Base-by-base conservation (phyloP, 1,284 basidiomycete genomes). In the Cerrena zonata region DNA sequence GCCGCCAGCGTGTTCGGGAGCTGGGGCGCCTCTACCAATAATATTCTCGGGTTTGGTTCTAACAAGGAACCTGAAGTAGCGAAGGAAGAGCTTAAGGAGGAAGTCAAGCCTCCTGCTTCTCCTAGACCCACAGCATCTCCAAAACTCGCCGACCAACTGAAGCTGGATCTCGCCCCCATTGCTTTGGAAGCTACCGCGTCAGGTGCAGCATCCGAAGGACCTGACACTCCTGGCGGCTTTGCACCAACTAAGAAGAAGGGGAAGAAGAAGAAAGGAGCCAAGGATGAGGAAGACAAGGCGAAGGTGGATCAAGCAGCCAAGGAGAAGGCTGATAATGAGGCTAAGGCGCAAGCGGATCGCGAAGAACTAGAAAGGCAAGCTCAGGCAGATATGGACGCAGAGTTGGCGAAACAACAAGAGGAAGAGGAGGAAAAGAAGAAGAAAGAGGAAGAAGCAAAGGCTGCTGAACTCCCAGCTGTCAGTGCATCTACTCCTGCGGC, bases 341-440 rank as follows among this genome's bases (percentile, higher is more conserved):
- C 52, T 15, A 55, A 50, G 49, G 60, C 56, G 10, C 11, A 52
- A 15, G 38, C 58, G 47, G 48, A 38, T 19, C 52, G 53, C 36
- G 53, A 47, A 50, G 48, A 45, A 48, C 36, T 54, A 58, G 37
- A 41, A 56, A 50, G 56, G 49, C 55, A 55, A 5, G 57, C 57
- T 10, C 56, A 52, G 48, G 61, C 59, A 39, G 37, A 51, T 21
- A 42, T 52, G 40, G 58, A 58, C 41, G 59, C 59, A 27, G 53
- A 52, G 53, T 46, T 49, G 48, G 46, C 47, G 39, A 55, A 58
- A 36, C 38, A 56, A 50, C 53, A 49, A 27, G 49, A 47, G 23
- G 47, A 41, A 41, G 52, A 47, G 21, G 48, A 43, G 45, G 53
- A 49, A 34, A 50, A 53, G 49, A 49, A 39, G 34, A 22, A 40